A percentile compares a stretch with the other conserved stretches of the same genome.
phyloP scores from a whole-genome alignment of 257 asterid genomes.

The Petrea volubilis region DNA sequence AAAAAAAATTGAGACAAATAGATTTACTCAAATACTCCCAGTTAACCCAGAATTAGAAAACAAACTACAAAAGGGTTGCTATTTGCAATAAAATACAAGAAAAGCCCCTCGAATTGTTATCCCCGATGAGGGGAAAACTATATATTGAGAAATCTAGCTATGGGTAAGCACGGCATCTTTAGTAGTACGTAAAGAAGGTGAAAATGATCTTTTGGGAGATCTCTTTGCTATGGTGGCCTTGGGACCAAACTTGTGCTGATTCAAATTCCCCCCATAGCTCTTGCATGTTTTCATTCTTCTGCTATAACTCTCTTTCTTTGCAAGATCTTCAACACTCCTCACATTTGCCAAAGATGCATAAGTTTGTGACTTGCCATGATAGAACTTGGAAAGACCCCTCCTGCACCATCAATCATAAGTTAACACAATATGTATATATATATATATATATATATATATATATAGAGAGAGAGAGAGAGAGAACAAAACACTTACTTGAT shows the following conservation, averaged over 20 bases:
- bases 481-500: conserved; percentile 44
- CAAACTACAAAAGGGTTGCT: not conserved
- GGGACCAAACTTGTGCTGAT: conserved; percentile 45
- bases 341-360: conserved; percentile 48
- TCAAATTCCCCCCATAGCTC: conserved; percentile 45
- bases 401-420: conserved; percentile 39
- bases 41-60: not conserved
- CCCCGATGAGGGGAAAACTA: not conserved
- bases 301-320: conserved; percentile 41
- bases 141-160: not conserved
- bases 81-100: not conserved
- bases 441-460: not conserved
- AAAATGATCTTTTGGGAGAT: conserved; percentile 26
- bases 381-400: conserved; percentile 67
- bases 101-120: conserved; percentile 1
- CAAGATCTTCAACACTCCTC: conserved; percentile 58
- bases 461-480: not conserved
- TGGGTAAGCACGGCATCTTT: not conserved
- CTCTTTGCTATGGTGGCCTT: conserved; percentile 59
- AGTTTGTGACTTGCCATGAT: conserved; percentile 61
- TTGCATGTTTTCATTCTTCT: conserved; percentile 57
- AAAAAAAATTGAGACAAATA: too few species aligned
- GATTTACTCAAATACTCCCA: too few species aligned
- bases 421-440: not conserved
- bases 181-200: conserved; percentile 1